These are phyloP conservation scores for Parathielavia hyrcaniae DNA, from an alignment of 495 filamentous ascomycete species.

Conservation along the genomic window DNA sequence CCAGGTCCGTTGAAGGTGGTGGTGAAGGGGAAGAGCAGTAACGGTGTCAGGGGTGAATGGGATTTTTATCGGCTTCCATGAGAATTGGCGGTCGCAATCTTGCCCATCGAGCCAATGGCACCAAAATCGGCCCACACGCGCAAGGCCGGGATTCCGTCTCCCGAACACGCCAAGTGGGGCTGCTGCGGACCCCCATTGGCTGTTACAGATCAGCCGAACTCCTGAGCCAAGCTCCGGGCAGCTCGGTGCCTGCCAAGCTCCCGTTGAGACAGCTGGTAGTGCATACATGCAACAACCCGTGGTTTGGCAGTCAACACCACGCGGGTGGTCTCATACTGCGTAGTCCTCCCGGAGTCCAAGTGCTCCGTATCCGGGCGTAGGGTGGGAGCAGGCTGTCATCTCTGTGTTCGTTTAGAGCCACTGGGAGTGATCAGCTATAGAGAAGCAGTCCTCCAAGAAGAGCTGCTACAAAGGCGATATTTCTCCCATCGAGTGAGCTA, in stretches of 20 bases:
- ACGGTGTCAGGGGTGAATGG: conserved; percentile 21
- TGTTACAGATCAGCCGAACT: conserved; percentile 12
- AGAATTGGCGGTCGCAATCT: conserved; percentile 8
- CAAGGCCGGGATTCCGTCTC: conserved; percentile 24
- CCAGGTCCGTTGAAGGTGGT: conserved; percentile 17
- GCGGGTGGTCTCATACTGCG: too few species aligned
- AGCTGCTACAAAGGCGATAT: too few species aligned
- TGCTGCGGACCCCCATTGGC: conserved; percentile 10
- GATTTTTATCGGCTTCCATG: conserved; percentile 25
- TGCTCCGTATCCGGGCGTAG: too few species aligned
- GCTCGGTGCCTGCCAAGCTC: conserved; percentile 26
- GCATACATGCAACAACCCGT: conserved; percentile 17
- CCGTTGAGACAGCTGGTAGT: conserved; percentile 16
- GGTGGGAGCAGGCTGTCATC: too few species aligned
- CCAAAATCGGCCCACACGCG: conserved; percentile 32
- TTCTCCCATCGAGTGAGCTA: too few species aligned
- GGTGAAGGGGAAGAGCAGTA: conserved; percentile 11
- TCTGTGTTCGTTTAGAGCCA: too few species aligned
- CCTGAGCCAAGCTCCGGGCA: conserved; percentile 9
- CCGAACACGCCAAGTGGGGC: conserved; percentile 26
- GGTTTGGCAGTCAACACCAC: neutral
- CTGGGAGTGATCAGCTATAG: too few species aligned
- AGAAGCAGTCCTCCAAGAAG: too few species aligned
- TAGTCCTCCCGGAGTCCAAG: too few species aligned
- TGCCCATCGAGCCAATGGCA: conserved; percentile 16